Base-by-base conservation (phyloP, 306 rosid species). In the Sicyos baderoa region DNA sequence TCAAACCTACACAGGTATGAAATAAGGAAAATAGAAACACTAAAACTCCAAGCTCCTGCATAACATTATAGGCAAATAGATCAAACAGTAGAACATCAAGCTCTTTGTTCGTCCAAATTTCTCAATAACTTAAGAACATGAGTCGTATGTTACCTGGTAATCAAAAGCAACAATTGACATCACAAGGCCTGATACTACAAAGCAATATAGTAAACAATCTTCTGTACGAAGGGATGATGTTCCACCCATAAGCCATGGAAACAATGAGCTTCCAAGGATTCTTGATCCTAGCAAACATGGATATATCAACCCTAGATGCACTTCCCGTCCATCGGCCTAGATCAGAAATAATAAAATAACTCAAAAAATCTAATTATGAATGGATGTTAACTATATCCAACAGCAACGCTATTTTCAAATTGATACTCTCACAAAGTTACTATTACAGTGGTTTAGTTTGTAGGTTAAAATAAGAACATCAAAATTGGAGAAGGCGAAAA, bases 291-390 rank as follows among this genome's bases (percentile, higher is more conserved):
- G 48, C 72, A 93, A 78, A 78, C 90, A 90, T 54, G 94, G 86
- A 83, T 83, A 93, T 75, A 90, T 80, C 80, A 90, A 80, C 71
- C 97, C 97, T 17, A 93, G 73, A 76, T 85, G 85, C 84, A 88
- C 91, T 83, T 88, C 97, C 75, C 97, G 86, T 48, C 99, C 99
- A 45, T 93, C 99, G 77, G 96, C 99, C 97, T 93, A 80, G 70
- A 64, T 58, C 78, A 85, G 4, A 79, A 23, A 58, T 52, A 61
- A 74, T 14, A 27, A 49, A 32, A 51, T 16, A 27, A 68, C 45
- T 15, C 8, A 25, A 51, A n/a, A 56, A 6, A 8, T 63, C 0
- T 3, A 6, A 64, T 64, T 64, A 44, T 12, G 1, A 45, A 44
- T 64, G 53, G 37, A 32, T 2, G 37, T 44, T 45, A 45, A 64